phyloP scores from a whole-genome alignment of 257 asterid species.

The Forsythia viridissima region DNA sequence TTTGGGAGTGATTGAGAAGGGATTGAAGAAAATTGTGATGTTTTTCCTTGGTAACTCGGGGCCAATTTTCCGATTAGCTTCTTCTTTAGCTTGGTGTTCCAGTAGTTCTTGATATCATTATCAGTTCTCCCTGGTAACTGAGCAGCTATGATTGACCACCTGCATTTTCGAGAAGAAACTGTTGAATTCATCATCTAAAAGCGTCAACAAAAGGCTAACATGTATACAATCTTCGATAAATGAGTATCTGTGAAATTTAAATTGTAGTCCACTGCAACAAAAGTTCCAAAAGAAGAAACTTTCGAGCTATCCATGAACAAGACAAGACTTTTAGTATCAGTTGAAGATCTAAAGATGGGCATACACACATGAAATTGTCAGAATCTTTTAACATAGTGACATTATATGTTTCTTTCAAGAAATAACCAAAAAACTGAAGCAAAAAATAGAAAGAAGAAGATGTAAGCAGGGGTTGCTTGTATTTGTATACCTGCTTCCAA shows the following conservation, averaged over 20 bases:
- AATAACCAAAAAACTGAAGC: background rate
- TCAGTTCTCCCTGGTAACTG: conserved; percentile 15
- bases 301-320: background rate
- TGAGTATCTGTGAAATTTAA: background rate
- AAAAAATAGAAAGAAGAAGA: background rate
- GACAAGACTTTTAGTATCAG: background rate
- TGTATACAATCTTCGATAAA: background rate
- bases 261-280: too few relatives aligned
- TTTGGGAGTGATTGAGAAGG: conserved; percentile 20
- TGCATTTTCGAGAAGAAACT: background rate
- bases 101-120: conserved; percentile 18
- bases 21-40: conserved; percentile 32
- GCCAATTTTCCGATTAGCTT: conserved; percentile 2
- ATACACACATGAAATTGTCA: background rate
- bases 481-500: conserved; percentile 17
- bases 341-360: background rate
- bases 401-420: too few relatives aligned
- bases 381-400: background rate
- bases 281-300: background rate
- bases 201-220: background rate
- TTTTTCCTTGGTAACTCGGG: conserved; percentile 28
- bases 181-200: background rate
- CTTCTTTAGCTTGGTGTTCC: conserved; percentile 23
- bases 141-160: conserved; percentile 20
- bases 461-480: background rate